phyloP scores from a whole-genome alignment of 495 filamentous ascomycete species.

The Trichoderma erinaceum region DNA sequence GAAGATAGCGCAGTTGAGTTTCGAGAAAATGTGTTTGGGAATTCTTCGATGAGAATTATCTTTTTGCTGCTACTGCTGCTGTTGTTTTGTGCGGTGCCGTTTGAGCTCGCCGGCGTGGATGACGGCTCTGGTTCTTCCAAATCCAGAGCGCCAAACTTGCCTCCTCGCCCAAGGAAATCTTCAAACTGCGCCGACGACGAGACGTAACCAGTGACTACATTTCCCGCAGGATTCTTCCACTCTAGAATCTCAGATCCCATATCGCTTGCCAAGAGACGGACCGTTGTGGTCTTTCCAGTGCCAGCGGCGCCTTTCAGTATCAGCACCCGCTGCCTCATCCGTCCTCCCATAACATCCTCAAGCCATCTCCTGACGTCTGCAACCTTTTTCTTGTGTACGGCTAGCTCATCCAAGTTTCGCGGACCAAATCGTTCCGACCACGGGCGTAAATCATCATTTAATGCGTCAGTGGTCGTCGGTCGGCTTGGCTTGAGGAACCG shows the following conservation, averaged over 20 bases:
- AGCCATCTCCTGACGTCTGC: constrained; percentile 79
- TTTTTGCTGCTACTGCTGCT: constrained; percentile 28
- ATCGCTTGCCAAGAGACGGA: constrained; percentile 65
- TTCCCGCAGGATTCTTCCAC: constrained; percentile 77
- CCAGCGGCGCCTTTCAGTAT: constrained; percentile 89
- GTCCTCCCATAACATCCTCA: constrained; percentile 60
- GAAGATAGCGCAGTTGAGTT: constrained; percentile 60
- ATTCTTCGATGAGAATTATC: constrained; percentile 87
- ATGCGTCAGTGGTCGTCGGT: constrained; percentile 17
- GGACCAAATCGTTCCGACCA: constrained; percentile 87
- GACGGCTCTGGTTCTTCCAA: constrained; percentile 28
- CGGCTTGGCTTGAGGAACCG: constrained; percentile 35
- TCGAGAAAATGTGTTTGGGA: constrained; percentile 72
- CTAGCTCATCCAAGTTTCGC: constrained; percentile 66
- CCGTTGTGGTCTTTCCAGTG: constrained; percentile 83
- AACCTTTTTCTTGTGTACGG: constrained; percentile 90
- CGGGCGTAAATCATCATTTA: constrained; percentile 49
- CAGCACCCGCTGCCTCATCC: constrained; percentile 60
- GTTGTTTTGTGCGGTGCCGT: neutral
- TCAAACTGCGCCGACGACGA: constrained; percentile 75
- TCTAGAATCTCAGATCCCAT: constrained; percentile 72
- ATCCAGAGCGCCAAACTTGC: constrained; percentile 68
- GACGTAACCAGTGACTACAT: constrained; percentile 49
- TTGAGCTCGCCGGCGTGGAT: constrained; percentile 8
- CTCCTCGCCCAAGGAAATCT: constrained; percentile 75